Percentiles rank a stretch among this genome's conserved stretches.
These are phyloP conservation scores for Lizanozyma gosingica DNA, from an alignment of 1,139 yeast species.

Conservation along the genomic window DNA sequence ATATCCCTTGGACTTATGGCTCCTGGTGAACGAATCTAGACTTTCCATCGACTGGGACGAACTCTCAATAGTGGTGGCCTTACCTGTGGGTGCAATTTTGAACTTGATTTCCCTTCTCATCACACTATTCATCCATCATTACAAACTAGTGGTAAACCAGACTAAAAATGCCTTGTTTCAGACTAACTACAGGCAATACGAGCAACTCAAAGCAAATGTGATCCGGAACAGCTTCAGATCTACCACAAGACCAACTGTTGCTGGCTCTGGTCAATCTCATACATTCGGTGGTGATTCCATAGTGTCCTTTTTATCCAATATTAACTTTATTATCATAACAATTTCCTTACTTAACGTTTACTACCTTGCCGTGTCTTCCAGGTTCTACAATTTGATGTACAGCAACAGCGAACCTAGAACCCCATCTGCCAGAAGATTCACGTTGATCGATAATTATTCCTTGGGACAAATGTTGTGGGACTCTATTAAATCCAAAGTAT, in stretches of 20 bases:
- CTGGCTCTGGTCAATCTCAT: slow-evolving; percentile 2
- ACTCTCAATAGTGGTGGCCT: slow-evolving; percentile 33
- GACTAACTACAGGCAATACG: slow-evolving; percentile 24
- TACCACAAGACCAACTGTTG: slow-evolving; percentile 5
- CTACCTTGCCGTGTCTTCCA: slow-evolving; percentile 20
- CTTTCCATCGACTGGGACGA: slow-evolving; percentile 61
- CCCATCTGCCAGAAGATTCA: slow-evolving; percentile 24
- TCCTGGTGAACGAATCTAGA: slow-evolving; percentile 44
- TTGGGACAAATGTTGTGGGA: slow-evolving; percentile 11
- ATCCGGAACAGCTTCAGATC: slow-evolving; percentile 6
- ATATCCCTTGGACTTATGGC: slow-evolving; percentile 50
- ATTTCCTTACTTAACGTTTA: slow-evolving; percentile 21
- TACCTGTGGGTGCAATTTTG: slow-evolving; percentile 37
- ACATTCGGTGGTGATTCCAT: slow-evolving; percentile 1
- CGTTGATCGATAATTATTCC: slow-evolving; percentile 10
- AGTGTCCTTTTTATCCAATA: neutral
- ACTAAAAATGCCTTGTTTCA: slow-evolving; percentile 18
- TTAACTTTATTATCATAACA: slow-evolving; percentile 7
- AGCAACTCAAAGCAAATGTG: slow-evolving; percentile 17
- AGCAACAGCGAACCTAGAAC: slow-evolving; percentile 25
- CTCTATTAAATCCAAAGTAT: slow-evolving; percentile 3
- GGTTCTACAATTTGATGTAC: slow-evolving; percentile 34
- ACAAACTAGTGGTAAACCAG: slow-evolving; percentile 15
- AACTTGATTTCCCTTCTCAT: slow-evolving; percentile 13
- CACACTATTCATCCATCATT: slow-evolving; percentile 13